phyloP scores from a whole-genome alignment of 2,329 filamentous ascomycete genomes.

The Cladosporium halotolerans region DNA sequence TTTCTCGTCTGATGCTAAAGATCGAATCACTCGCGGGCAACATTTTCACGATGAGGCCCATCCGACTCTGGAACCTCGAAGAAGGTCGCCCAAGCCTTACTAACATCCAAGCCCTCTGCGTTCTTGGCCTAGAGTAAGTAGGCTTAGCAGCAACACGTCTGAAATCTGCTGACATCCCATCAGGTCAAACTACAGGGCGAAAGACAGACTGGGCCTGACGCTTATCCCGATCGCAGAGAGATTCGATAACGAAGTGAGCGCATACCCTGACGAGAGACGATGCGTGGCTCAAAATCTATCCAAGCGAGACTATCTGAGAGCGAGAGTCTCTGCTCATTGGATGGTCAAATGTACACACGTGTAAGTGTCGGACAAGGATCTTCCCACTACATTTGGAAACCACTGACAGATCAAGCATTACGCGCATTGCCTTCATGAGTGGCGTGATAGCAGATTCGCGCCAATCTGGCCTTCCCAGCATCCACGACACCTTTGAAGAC shows the following conservation, averaged over 20 bases:
- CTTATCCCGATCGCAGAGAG: conserved; percentile 8
- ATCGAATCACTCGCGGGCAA: conserved; percentile 12
- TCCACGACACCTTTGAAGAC: not conserved
- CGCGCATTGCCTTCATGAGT: not conserved
- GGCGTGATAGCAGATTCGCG: not conserved
- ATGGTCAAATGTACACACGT: conserved; percentile 8
- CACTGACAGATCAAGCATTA: not conserved
- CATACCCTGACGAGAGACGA: not conserved
- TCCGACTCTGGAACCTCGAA: conserved; percentile 11
- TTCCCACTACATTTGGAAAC: not conserved
- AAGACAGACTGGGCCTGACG: conserved; percentile 10
- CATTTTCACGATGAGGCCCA: conserved; percentile 15
- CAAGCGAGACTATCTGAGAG: not conserved
- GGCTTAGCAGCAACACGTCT: not conserved
- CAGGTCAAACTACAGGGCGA: conserved; percentile 14
- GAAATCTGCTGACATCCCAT: not conserved
- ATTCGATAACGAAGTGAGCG: conserved; percentile 4
- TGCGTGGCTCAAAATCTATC: not conserved
- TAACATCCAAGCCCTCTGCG: conserved; percentile 14
- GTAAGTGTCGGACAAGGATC: not conserved
- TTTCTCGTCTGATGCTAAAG: not conserved
- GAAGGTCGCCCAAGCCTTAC: conserved; percentile 4
- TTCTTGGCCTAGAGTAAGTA: conserved; percentile 13
- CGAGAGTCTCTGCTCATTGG: conserved; percentile 12
- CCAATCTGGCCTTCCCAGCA: not conserved